Evolutionary conservation across 768 basidiomycete species (phyloP).

Genomic region (Coprinopsis cinerea): DNA sequence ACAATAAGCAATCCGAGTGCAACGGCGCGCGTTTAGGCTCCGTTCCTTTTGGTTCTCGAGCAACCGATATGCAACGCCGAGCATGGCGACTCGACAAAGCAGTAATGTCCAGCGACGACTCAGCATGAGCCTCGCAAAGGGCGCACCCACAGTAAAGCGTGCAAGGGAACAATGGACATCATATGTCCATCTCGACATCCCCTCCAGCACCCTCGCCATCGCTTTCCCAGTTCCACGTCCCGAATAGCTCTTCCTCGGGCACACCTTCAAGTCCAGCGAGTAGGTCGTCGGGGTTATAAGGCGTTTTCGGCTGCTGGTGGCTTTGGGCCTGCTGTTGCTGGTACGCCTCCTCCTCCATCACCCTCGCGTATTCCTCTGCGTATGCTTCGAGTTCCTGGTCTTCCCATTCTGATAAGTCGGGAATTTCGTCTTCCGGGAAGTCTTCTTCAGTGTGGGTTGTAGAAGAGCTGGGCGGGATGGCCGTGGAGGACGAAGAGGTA

Average conservation of each 20-base stretch:
- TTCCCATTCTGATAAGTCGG: slow-evolving; percentile 42
- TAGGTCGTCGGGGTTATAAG: slow-evolving; percentile 36
- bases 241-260: slow-evolving; percentile 34
- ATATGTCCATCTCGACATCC: background rate
- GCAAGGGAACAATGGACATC: background rate
- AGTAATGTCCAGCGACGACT: background rate
- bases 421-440: too few relatives aligned
- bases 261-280: slow-evolving; percentile 45
- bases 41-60: too few relatives aligned
- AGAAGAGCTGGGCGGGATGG: background rate
- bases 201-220: slow-evolving; percentile 19
- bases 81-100: too few relatives aligned
- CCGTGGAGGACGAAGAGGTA: background rate
- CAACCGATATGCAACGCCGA: too few relatives aligned
- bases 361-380: slow-evolving; percentile 45
- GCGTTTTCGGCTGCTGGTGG: slow-evolving; percentile 52
- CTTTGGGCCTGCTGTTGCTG: slow-evolving; percentile 42
- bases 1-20: too few relatives aligned
- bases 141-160: background rate
- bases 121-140: background rate
- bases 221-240: slow-evolving; percentile 20
- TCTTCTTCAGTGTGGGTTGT: slow-evolving; percentile 11
- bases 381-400: slow-evolving; percentile 56
- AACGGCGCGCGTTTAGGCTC: too few relatives aligned
- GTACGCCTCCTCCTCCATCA: slow-evolving; percentile 14